phyloP scores from a whole-genome alignment of 2,329 filamentous ascomycete species.

The Sporothrix phasma region DNA sequence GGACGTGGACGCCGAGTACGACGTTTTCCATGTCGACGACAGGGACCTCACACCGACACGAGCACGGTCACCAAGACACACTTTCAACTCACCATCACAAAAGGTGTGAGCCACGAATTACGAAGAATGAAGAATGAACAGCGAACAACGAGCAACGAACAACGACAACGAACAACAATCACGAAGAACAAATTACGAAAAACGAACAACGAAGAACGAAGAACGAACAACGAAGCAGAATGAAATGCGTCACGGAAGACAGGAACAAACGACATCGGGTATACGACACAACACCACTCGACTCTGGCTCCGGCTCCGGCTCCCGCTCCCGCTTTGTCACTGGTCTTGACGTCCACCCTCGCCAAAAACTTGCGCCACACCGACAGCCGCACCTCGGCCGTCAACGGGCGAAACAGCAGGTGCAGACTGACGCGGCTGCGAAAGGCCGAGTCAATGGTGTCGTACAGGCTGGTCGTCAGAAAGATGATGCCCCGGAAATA shows the following conservation, averaged over 20 bases:
- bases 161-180: too few relatives aligned
- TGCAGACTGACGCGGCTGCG: slow-evolving; percentile 38
- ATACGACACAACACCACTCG: background rate
- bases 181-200: background rate
- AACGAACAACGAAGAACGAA: too few relatives aligned
- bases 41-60: background rate
- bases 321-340: background rate
- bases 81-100: slow-evolving; percentile 6
- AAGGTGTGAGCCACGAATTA: slow-evolving; percentile 11
- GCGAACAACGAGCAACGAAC: background rate
- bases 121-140: background rate
- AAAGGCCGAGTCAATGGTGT: slow-evolving; percentile 36
- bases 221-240: too few relatives aligned
- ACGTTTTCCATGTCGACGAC: background rate
- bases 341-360: slow-evolving; percentile 22
- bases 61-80: background rate
- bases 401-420: slow-evolving; percentile 34
- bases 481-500: slow-evolving; percentile 38
- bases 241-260: too few relatives aligned
- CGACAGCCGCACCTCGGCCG: slow-evolving; percentile 28
- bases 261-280: background rate
- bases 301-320: background rate
- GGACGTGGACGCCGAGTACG: background rate
- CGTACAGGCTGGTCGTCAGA: slow-evolving; percentile 34
- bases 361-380: slow-evolving; percentile 40